Evolutionary conservation across 805 yeast species (phyloP).

Genomic region (Ascoidea tarda): DNA sequence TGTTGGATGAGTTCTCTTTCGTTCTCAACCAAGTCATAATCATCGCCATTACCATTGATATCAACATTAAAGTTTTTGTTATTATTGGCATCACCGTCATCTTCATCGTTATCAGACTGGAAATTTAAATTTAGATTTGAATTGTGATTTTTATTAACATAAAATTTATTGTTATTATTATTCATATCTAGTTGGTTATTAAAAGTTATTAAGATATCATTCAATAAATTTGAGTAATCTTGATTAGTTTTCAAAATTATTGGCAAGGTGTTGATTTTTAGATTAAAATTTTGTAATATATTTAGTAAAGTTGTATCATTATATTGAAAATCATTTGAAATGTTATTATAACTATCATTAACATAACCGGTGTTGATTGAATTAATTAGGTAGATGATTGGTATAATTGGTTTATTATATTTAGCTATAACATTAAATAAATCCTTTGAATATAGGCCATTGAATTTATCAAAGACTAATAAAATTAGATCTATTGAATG

Average conservation of each 20-base stretch:
- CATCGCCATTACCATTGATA: constrained; percentile 14
- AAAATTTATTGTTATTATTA: background rate
- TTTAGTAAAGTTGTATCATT: background rate
- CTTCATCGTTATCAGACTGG: constrained; percentile 19
- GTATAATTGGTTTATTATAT: background rate
- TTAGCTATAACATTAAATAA: background rate
- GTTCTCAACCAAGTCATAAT: constrained; percentile 21
- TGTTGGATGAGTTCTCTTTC: constrained; percentile 14
- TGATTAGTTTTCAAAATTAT: background rate
- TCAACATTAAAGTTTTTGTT: too few relatives aligned
- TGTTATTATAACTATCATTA: background rate
- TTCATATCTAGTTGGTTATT: background rate
- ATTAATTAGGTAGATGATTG: background rate
- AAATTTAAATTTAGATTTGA: too few relatives aligned
- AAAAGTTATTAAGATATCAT: background rate
- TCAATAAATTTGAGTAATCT: background rate
- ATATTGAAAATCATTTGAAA: background rate
- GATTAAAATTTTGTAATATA: background rate
- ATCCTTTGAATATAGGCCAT: background rate
- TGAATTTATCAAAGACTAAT: background rate
- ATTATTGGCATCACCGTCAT: constrained; percentile 19
- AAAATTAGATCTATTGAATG: background rate
- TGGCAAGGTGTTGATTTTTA: background rate
- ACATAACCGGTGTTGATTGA: background rate
- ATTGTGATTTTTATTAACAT: too few relatives aligned